phyloP scores from a whole-genome alignment of 192 early-diverging fungal species.

The Helicostylum pulchrum region DNA sequence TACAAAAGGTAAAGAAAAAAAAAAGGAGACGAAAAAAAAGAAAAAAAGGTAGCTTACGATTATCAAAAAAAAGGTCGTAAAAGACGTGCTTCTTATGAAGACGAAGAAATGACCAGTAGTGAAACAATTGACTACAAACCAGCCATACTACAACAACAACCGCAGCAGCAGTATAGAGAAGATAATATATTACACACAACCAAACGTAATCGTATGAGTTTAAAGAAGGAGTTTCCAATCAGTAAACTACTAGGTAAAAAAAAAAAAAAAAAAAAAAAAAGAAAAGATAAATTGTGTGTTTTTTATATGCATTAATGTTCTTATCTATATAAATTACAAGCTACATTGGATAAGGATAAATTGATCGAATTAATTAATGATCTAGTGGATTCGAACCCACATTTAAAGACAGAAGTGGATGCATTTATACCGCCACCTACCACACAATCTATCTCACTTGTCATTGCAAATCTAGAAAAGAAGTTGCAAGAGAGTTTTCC shows the following conservation, averaged over 20 bases:
- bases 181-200: background rate
- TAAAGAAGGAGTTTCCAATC: constrained; percentile 31
- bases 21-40: too few relatives aligned
- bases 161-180: background rate
- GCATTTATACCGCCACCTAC: constrained; percentile 75
- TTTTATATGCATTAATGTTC: too few relatives aligned
- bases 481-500: constrained; percentile 76
- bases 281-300: background rate
- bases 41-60: too few relatives aligned
- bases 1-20: constrained; percentile 8
- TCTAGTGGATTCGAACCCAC: constrained; percentile 72
- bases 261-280: background rate
- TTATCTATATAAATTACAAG: too few relatives aligned
- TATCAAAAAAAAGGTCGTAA: constrained; percentile 37
- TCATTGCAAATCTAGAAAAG: constrained; percentile 65
- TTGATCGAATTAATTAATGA: constrained; percentile 71
- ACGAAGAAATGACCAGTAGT: constrained; percentile 22
- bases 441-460: constrained; percentile 51
- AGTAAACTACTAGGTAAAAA: constrained; percentile 32
- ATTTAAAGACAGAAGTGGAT: constrained; percentile 64
- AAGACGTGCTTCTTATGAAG: constrained; percentile 32
- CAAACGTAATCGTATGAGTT: constrained; percentile 36
- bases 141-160: background rate
- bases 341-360: constrained; percentile 66
- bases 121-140: background rate